Conservation (phyloP, 1,284 basidiomycete genomes). For the Irpex sp. region DNA sequence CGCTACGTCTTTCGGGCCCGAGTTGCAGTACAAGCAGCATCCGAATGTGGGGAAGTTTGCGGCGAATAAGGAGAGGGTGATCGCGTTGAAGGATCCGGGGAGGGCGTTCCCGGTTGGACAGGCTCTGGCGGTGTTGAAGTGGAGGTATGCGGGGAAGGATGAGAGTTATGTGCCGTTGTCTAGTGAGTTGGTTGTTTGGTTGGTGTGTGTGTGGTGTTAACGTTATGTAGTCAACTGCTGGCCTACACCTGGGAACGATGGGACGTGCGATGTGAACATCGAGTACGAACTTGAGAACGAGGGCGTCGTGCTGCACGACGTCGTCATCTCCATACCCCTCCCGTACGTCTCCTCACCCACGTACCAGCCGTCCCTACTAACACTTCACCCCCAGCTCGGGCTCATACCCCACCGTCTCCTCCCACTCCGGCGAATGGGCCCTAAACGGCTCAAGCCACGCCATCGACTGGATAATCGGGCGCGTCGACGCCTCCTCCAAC, state of each 20-base stretch:
- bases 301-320: conserved; percentile 76
- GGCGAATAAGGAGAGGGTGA: conserved; percentile 63
- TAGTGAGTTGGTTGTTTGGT: conserved; percentile 50
- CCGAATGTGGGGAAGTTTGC: conserved; percentile 90
- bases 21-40: conserved; percentile 94
- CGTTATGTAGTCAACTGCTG: conserved; percentile 81
- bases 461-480: conserved; percentile 80
- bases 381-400: conserved; percentile 48
- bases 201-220: conserved; percentile 6
- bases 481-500: conserved; percentile 53
- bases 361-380: not conserved
- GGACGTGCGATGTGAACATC: conserved; percentile 90
- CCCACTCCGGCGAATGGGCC: conserved; percentile 76
- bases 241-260: conserved; percentile 90
- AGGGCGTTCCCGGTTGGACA: conserved; percentile 88
- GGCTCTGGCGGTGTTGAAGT: conserved; percentile 85
- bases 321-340: conserved; percentile 89
- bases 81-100: conserved; percentile 83
- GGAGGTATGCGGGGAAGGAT: conserved; percentile 89
- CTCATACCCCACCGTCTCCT: conserved; percentile 82
- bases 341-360: conserved; percentile 53
- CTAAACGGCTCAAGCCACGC: conserved; percentile 77
- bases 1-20: conserved; percentile 62
- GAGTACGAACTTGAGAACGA: conserved; percentile 96
- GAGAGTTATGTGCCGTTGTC: conserved; percentile 89